Evolutionary conservation across 164 flowering plant genomes (phyloP).

Genomic region (Houttuynia cordata): DNA sequence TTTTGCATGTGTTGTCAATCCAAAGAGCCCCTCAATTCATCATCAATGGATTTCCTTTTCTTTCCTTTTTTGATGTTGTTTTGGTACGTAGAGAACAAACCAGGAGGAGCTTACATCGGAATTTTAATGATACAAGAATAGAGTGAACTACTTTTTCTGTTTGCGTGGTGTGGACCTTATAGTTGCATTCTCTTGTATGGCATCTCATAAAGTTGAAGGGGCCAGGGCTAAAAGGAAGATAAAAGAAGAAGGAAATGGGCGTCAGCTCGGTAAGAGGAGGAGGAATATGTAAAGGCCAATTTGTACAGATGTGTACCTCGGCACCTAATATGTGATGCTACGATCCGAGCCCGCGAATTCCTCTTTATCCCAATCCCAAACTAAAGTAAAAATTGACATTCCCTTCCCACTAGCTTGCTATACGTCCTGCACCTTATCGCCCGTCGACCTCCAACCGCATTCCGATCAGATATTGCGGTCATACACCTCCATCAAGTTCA

Average conservation of each 20-base stretch:
- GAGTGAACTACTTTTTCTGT: too few relatives aligned
- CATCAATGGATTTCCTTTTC: too few relatives aligned
- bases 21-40: too few relatives aligned
- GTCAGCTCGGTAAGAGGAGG: background rate
- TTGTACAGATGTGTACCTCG: background rate
- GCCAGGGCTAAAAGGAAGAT: background rate
- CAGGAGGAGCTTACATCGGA: too few relatives aligned
- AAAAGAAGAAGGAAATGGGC: background rate
- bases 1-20: too few relatives aligned
- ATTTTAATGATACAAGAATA: too few relatives aligned
- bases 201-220: background rate
- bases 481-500: too few relatives aligned
- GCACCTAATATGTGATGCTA: conserved; percentile 2
- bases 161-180: too few relatives aligned
- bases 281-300: background rate
- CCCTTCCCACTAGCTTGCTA: background rate
- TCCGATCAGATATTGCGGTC: background rate
- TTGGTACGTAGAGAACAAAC: too few relatives aligned
- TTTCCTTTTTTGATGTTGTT: too few relatives aligned
- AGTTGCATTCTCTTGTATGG: too few relatives aligned
- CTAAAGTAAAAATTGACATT: conserved; percentile 12
- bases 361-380: background rate
- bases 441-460: background rate
- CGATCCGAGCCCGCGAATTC: conserved; percentile 2
- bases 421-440: background rate